Percentiles rank a stretch among this genome's conserved stretches.
These are phyloP conservation scores for Boletus huronensis DNA, from an alignment of 768 basidiomycete species.

Conservation along the genomic window DNA sequence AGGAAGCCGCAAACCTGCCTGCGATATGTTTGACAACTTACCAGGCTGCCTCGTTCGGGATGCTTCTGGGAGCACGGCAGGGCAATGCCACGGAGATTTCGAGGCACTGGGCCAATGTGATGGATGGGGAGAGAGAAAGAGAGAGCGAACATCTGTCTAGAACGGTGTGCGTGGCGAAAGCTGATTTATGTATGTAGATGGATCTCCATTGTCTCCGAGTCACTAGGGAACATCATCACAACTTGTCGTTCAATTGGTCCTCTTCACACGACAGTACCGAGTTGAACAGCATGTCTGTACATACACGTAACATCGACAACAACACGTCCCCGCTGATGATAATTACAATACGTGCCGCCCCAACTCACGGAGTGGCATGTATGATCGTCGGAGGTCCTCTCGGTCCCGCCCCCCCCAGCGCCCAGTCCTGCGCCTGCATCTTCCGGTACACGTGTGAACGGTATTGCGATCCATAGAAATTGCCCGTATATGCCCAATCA, in stretches of 20 bases:
- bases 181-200: conserved; percentile 8
- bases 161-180: conserved; percentile 7
- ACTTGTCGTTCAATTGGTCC: background rate
- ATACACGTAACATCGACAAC: conserved; percentile 7
- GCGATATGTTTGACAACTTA: conserved; percentile 20
- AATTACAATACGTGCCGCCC: conserved; percentile 3
- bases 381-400: conserved; percentile 28
- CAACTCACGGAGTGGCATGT: conserved; percentile 20
- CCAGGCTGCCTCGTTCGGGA: conserved; percentile 20
- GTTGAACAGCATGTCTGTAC: conserved; percentile 5
- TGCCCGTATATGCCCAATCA: conserved; percentile 28
- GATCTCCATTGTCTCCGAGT: conserved; percentile 8
- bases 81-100: conserved; percentile 24
- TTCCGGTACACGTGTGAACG: conserved; percentile 30
- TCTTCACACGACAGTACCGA: background rate
- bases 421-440: conserved; percentile 29
- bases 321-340: background rate
- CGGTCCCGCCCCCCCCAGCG: conserved; percentile 19
- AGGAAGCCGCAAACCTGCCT: conserved; percentile 12
- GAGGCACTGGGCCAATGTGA: conserved; percentile 4
- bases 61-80: conserved; percentile 7
- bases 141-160: background rate
- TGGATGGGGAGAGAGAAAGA: background rate
- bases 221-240: too few species aligned
- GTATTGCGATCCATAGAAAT: conserved; percentile 32